A percentile compares a stretch with the other conserved stretches of the same genome.
Conservation (phyloP, 495 filamentous ascomycete species). For the Penicillium cinerascens region DNA sequence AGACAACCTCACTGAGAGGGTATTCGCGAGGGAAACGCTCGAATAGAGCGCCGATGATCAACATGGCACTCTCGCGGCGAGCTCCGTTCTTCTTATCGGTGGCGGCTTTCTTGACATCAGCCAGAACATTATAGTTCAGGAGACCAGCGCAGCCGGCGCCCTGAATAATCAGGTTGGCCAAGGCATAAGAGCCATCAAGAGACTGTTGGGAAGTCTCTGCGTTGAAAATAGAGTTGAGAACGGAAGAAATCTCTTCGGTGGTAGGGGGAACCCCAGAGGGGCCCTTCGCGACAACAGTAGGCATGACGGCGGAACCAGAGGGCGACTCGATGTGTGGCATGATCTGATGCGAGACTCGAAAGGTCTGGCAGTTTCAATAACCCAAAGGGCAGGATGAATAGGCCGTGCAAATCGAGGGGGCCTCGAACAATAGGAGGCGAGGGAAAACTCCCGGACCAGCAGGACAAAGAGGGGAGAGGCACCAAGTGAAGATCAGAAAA, state of each 20-base stretch:
- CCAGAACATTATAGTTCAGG: slow-evolving; percentile 64
- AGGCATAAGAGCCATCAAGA: slow-evolving; percentile 78
- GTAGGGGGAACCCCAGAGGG: slow-evolving; percentile 58
- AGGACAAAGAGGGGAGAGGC: slow-evolving; percentile 4
- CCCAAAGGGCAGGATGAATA: slow-evolving; percentile 3
- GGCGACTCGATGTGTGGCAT: slow-evolving; percentile 68
- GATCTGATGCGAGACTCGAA: slow-evolving; percentile 20
- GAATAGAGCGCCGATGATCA: slow-evolving; percentile 87
- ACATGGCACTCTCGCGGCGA: slow-evolving; percentile 88
- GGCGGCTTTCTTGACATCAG: slow-evolving; percentile 77
- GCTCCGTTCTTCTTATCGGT: slow-evolving; percentile 90
- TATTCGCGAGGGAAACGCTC: slow-evolving; percentile 80
- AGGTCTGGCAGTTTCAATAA: slow-evolving; percentile 8
- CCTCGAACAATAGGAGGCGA: slow-evolving; percentile 13
- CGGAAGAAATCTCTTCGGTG: slow-evolving; percentile 64
- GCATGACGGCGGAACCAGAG: slow-evolving; percentile 54
- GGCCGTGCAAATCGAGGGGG: neutral
- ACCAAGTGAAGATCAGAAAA: neutral
- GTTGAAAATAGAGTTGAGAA: slow-evolving; percentile 73
- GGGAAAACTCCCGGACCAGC: slow-evolving; percentile 11
- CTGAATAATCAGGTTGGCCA: slow-evolving; percentile 75
- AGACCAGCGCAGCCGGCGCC: slow-evolving; percentile 76
- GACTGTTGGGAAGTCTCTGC: slow-evolving; percentile 81
- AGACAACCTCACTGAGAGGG: slow-evolving; percentile 72
- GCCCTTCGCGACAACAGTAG: slow-evolving; percentile 56